Conservation (phyloP, 208 protist species). For the Leishmania guyanensis region DNA sequence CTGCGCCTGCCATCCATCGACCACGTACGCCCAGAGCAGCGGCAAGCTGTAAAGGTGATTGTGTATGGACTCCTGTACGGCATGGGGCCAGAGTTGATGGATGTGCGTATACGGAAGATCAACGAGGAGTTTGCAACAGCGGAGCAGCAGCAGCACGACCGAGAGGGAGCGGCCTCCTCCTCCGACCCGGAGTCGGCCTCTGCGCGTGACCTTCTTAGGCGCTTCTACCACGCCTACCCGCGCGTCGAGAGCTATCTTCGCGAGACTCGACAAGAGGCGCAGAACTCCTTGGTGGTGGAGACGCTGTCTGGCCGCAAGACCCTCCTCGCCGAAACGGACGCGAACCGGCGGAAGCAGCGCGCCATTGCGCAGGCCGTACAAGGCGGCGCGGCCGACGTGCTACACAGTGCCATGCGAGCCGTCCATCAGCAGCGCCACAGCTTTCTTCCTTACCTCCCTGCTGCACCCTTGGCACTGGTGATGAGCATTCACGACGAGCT, state of each 20-base stretch:
- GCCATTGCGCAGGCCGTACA: conserved; percentile 78
- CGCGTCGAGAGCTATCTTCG: conserved; percentile 58
- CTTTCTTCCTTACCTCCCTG: conserved; percentile 59
- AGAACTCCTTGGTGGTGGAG: conserved; percentile 35
- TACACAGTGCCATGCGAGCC: conserved; percentile 78
- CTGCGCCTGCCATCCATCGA: conserved; percentile 24
- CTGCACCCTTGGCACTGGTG: conserved; percentile 55
- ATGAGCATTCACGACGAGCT: conserved; percentile 87
- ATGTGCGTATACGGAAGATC: conserved; percentile 36
- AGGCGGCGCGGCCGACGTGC: conserved; percentile 81
- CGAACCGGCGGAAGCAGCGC: conserved; percentile 65
- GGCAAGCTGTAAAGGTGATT: conserved; percentile 77
- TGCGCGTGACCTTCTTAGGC: conserved; percentile 46
- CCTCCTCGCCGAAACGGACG: conserved; percentile 41
- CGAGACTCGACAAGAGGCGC: conserved; percentile 40
- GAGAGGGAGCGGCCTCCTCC: neutral
- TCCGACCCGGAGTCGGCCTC: conserved; percentile 1
- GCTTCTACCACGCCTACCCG: conserved; percentile 70
- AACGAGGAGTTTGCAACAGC: neutral
- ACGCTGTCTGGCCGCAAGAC: conserved; percentile 57
- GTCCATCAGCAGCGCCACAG: conserved; percentile 64
- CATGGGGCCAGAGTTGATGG: conserved; percentile 77
- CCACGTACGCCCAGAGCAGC: conserved; percentile 44
- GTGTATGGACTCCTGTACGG: conserved; percentile 91
- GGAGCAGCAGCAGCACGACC: neutral